Base-by-base conservation (phyloP, 306 rosid species). In the Malus sylvestris region DNA sequence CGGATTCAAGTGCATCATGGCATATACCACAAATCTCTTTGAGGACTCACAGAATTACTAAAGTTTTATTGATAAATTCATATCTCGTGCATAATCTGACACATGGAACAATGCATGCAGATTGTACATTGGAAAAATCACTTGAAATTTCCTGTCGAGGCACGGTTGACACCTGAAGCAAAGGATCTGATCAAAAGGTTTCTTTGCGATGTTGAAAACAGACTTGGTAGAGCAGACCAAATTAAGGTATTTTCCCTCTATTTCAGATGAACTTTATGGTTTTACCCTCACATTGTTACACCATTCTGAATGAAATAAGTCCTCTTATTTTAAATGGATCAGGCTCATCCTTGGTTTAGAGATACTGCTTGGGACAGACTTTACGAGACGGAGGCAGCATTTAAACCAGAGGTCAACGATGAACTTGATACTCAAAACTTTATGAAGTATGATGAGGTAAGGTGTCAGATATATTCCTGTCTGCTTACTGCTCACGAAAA, bases 371-470 rank as follows among this genome's bases (percentile, higher is more conserved):
- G 98, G 98, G 93, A 91, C 71, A 80, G 65, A 74, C 94, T 93
- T 71, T 93, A 90, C 74, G 97, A 87, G 81, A 82, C 73, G 30
- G 97, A 93, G 65, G 98, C 98, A 64, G 97, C 98, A 67, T 93
- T 91, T 86, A 93, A 91, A 84, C 98, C 98, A 29, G 91, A 89
- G 76, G 97, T 93, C 86, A 70, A 70, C 52, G 94, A 90, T 57
- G 96, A 90, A 64, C 98, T 93, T 38, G 98, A 93, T 88, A 93
- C 97, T n/a, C 98, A 93, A 63, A 93, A 91, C 81, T 93, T 93
- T 81, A 90, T 91, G 97, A 89, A 91, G 81, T 90, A 90, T 72
- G 94, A 91, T 66, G 98, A 91, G 94, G 98, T 89, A 46, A 75
- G 63, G n/a, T 75, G 30, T 76, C 60, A 44, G 42, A 62, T 35